Base-by-base conservation (phyloP, 345 rosid genomes). In the Trapa bicornis region DNA sequence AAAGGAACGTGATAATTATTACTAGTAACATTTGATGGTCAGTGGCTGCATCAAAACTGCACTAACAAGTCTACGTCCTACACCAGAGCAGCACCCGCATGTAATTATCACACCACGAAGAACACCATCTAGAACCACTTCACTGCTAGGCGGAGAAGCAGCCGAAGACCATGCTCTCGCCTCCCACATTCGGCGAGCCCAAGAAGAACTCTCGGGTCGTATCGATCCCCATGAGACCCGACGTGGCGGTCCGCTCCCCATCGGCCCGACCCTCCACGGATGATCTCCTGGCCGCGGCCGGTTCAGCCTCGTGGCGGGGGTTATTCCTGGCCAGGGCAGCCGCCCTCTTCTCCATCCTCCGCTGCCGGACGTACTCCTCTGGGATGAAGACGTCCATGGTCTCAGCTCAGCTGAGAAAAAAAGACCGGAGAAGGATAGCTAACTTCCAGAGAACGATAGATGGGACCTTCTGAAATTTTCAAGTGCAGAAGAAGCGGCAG, bases 351-450 rank as follows among this genome's bases (percentile, higher is more conserved):
- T 86, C 96, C 29, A 57, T 74, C 75, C 91, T 76, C 67, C 89
- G 78, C 71, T 72, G 73, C 32, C 62, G 63, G 62, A 82, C 80
- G 71, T 87, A 89, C 76, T 89, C 96, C 67, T 87, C 88, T 9
- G 89, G 82, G 72, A 89, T 84, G 72, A 69, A 87, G 17, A 87
- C 86, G 70, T 87, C 88, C 87, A 87, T 80, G 32, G 63, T 32
- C 10, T 33, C 38, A 35, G 63, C 10, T 33, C 38, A 35, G 63
- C 63, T 32, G 33, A 16, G 35, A 58, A 33, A 32, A 45, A 22
- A 22, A 22, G 29, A 22, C 29, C 11, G 11, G 63, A 11, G 35
- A 58, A 58, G 5, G 32, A 6, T 45, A 32, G 11, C 32, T 22
- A 22, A 22, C 29, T 22, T 22, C 63, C 63, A 1, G 63, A 35